Evolutionary conservation across 2,329 filamentous ascomycete genomes (phyloP), one percentile per base, ranked within the genome.

Genomic region (Colletotrichum cordylinicola): DNA sequence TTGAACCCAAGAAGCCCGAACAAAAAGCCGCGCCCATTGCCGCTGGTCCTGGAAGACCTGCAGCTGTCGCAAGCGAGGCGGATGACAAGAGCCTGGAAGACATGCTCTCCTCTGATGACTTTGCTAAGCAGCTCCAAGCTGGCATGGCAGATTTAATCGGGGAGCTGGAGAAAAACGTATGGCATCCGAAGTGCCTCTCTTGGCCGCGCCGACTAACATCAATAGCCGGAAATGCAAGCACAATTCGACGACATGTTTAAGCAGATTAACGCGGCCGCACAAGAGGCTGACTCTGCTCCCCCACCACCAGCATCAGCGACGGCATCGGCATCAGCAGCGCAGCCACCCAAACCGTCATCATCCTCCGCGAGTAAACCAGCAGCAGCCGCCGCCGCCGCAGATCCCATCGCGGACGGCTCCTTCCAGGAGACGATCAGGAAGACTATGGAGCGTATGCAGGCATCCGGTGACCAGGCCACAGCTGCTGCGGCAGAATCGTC

Each of bases 381-480:
- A 33, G 82, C 83, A 24, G 79, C 43, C 6, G 43, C 83, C 15
- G 82, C 84, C 27, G 82, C 43, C 43, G 43, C 83, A 15, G 82
- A 83, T 27, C 79, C 84, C 29, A 82, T 85, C 31, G 85, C 87
- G 52, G 93, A 95, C 55, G 92, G 93, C 62, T 92, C 90, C 1
- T 99, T 99, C 84, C 95, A 98, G 82, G 96, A 98, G 75, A 98
- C 95, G 1, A 98, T 99, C 80, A 93, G 94, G 76, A 93, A 93
- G 80, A 98, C 97, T 0, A 98, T 99, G 94, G 95, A 98, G 85
- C 94, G 97, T 65, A 98, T 99, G 95, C 94, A 98, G 81, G 91
- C 92, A 39, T 98, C 96, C 0, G 96, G 95, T 3, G 93, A 96
- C 55, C 93, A 96, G 79, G 96, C 96, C 6, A 96, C 95, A 0